These are phyloP conservation scores for Dinochytrium kinnereticum DNA, from an alignment of 371 early-diverging fungal genomes.

Conservation along the genomic window DNA sequence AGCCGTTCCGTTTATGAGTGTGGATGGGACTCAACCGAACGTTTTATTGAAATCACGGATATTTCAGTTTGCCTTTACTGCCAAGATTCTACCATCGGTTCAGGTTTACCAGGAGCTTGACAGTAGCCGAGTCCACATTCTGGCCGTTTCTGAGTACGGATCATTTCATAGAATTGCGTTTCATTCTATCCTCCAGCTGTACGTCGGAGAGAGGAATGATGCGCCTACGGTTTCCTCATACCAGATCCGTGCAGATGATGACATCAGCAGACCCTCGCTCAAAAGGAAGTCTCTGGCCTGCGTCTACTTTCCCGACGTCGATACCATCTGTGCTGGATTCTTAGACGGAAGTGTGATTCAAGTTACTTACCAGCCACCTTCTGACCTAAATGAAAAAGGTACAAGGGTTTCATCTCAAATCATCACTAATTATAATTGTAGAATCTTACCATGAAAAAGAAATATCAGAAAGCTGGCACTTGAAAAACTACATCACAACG, in stretches of 20 bases:
- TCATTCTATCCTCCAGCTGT: neutral
- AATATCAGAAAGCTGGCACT: too few relatives aligned
- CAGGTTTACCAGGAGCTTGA: neutral
- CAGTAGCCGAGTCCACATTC: neutral
- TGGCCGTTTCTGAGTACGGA: neutral
- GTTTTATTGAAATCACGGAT: neutral
- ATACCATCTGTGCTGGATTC: conserved; percentile 29
- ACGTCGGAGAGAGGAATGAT: neutral
- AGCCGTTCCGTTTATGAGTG: neutral
- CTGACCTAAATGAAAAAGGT: neutral
- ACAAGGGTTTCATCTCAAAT: neutral
- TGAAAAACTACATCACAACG: neutral
- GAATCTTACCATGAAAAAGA: too few relatives aligned
- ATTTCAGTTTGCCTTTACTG: neutral
- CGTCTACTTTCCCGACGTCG: conserved; percentile 38
- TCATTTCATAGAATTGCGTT: neutral
- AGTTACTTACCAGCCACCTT: conserved; percentile 12
- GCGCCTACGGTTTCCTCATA: neutral
- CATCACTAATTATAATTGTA: too few relatives aligned
- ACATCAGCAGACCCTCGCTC: neutral
- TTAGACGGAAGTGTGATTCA: conserved; percentile 28
- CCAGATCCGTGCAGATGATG: neutral
- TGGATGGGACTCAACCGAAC: neutral
- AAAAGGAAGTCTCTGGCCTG: neutral
- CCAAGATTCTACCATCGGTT: neutral